phyloP scores from a whole-genome alignment of 2,329 filamentous ascomycete species.

The Fusarium brachygibbosum region DNA sequence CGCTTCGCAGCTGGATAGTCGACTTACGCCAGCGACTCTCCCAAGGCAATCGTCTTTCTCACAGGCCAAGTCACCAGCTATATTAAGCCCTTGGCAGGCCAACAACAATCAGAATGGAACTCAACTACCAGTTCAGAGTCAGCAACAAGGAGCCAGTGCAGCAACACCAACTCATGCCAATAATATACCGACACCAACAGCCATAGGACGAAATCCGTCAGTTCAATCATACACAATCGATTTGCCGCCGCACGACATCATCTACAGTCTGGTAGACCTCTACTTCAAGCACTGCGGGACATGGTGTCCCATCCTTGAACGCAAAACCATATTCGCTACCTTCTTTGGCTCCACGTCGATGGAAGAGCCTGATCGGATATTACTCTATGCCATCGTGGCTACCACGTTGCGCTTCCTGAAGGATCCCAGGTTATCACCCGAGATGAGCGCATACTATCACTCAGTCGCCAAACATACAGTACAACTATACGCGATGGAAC shows the following conservation, averaged over 20 bases:
- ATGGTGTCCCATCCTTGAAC: constrained; percentile 65
- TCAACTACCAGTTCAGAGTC: constrained; percentile 11
- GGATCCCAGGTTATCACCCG: constrained; percentile 55
- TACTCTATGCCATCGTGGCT: constrained; percentile 61
- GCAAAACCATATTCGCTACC: constrained; percentile 57
- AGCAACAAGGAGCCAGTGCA: constrained; percentile 8
- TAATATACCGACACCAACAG: not conserved
- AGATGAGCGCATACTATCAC: constrained; percentile 57
- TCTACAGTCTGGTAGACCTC: constrained; percentile 71
- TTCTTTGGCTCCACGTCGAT: constrained; percentile 59
- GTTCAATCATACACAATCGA: constrained; percentile 59
- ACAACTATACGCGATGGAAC: constrained; percentile 59
- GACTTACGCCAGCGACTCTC: constrained; percentile 42
- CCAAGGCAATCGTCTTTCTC: constrained; percentile 38
- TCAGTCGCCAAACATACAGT: constrained; percentile 57
- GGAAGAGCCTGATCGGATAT: constrained; percentile 56
- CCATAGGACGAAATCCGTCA: constrained; percentile 45
- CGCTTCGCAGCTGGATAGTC: constrained; percentile 49
- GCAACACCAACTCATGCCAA: constrained; percentile 11
- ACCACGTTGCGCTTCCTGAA: constrained; percentile 60
- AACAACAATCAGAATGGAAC: constrained; percentile 48
- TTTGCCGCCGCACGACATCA: constrained; percentile 70
- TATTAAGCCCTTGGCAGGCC: constrained; percentile 54
- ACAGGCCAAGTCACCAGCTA: constrained; percentile 57
- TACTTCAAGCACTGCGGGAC: constrained; percentile 76